A percentile compares a stretch with the other conserved stretches of the same genome.
Conservation (phyloP, 257 asterid species). For the Penstemon barbatus region DNA sequence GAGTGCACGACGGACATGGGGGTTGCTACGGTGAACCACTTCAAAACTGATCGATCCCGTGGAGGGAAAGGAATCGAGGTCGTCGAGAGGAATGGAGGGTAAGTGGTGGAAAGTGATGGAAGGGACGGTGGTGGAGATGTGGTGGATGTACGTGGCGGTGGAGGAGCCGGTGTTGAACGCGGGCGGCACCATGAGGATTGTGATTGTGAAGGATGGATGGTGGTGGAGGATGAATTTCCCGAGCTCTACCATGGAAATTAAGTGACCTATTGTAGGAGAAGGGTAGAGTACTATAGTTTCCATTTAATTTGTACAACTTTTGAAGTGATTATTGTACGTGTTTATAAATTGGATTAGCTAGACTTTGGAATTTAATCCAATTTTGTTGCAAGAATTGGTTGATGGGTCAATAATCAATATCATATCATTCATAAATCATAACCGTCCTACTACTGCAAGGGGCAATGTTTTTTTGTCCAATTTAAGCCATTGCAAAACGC, state of each 20-base stretch:
- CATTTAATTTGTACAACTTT: no score
- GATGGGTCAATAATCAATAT: no score
- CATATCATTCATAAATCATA: no score
- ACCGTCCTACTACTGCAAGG: no score
- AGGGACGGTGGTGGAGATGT: slow-evolving; percentile 48
- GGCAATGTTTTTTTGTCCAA: no score
- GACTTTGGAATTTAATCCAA: no score
- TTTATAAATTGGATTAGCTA: no score
- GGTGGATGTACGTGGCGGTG: slow-evolving; percentile 50
- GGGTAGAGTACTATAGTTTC: slow-evolving; percentile 54
- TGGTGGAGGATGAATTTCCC: slow-evolving; percentile 56
- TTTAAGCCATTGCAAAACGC: no score
- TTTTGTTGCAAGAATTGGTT: no score
- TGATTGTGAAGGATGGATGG: slow-evolving; percentile 41
- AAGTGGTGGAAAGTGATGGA: slow-evolving; percentile 63
- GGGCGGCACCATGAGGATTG: slow-evolving; percentile 36
- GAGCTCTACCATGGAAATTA: slow-evolving; percentile 73
- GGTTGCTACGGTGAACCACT: slow-evolving; percentile 39
- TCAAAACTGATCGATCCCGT: slow-evolving; percentile 46
- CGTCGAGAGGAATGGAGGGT: slow-evolving; percentile 39
- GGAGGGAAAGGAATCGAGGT: slow-evolving; percentile 37
- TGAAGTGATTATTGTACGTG: no score
- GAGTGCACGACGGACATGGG: slow-evolving; percentile 50
- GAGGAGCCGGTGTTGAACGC: slow-evolving; percentile 49
- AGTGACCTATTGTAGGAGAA: slow-evolving; percentile 70